Evolutionary conservation across 2,329 filamentous ascomycete species (phyloP), one percentile per base, ranked within the genome.

Genomic region (Epichloe aotearoae): DNA sequence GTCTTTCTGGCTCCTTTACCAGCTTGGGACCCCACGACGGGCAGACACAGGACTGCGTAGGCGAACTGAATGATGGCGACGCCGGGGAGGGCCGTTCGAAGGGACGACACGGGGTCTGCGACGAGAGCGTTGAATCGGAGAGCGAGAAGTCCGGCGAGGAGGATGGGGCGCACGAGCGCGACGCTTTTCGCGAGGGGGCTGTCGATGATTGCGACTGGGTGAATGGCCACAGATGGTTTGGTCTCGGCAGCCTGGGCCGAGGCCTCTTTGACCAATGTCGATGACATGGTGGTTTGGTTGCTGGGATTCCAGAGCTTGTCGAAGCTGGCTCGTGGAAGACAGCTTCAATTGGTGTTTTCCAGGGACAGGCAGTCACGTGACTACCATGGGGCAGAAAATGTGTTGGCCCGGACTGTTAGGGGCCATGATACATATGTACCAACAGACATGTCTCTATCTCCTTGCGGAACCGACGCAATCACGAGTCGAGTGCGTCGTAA

Each of bases 41-140:
- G 83, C 26, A 88, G 71, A 51, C 83, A 85, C 40, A 79, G 56
- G 12, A 82, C 65, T 4, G 77, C 76, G 59, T 86, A 86, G 11
- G 66, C 69, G 12, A 74, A 69, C 65, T 95, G 89, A 3, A 88
- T 63, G 4, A 73, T 66, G 3, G 77, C 76, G 14, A 90, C 71
- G 12, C 80, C 75, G 0, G 83, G 74, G 3, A 91, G 69, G 2
- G 82, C 72, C 33, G 64, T 73, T 14, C 76, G 65, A 38, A 95
- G 74, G 6, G 83, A 76, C 15, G 74, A 67, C 2, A 84, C 76
- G 0, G 89, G 87, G 56, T 90, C 78, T 15, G 74, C 71, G 30
- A 94, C 84, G 26, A 95, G 73, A 17, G 74, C 69, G 37, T 69
- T 64, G 66, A 94, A 91, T 39, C 77, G 77, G 55, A 78, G 62